phyloP scores from a whole-genome alignment of 2,329 filamentous ascomycete species.

The Magnaporthales sp. region DNA sequence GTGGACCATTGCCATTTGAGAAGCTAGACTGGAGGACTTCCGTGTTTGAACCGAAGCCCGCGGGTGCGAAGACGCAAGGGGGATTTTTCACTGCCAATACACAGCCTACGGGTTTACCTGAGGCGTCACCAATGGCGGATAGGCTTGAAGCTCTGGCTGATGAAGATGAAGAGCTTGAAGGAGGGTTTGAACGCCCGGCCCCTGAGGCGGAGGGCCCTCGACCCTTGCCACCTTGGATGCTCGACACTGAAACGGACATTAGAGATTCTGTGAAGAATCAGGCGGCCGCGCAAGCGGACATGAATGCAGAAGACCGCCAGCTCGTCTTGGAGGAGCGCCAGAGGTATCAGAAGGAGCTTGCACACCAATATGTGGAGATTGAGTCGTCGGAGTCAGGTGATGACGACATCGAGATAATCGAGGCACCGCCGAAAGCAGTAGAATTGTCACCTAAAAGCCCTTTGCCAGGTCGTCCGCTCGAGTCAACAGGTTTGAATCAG shows the following conservation, averaged over 20 bases:
- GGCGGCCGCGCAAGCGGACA: constrained; percentile 45
- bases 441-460: background rate
- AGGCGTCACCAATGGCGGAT: background rate
- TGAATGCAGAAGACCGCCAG: constrained; percentile 55
- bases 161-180: constrained; percentile 43
- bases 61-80: background rate
- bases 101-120: constrained; percentile 15
- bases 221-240: constrained; percentile 72
- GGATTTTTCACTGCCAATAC: background rate
- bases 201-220: constrained; percentile 32
- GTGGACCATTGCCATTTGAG: constrained; percentile 84
- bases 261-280: constrained; percentile 53
- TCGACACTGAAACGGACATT: constrained; percentile 51
- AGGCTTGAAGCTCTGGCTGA: constrained; percentile 7
- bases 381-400: constrained; percentile 48
- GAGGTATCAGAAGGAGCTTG: constrained; percentile 29
- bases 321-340: constrained; percentile 47
- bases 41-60: constrained; percentile 24
- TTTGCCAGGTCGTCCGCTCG: background rate
- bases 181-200: constrained; percentile 50
- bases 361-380: constrained; percentile 50
- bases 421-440: constrained; percentile 29
- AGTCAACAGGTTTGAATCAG: background rate
- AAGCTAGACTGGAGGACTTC: constrained; percentile 65
- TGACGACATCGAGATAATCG: constrained; percentile 49